Percentiles rank a stretch among this genome's conserved stretches.
Evolutionary conservation across 2,329 filamentous ascomycete genomes (phyloP).

Genomic region (Microsporum audouinii): DNA sequence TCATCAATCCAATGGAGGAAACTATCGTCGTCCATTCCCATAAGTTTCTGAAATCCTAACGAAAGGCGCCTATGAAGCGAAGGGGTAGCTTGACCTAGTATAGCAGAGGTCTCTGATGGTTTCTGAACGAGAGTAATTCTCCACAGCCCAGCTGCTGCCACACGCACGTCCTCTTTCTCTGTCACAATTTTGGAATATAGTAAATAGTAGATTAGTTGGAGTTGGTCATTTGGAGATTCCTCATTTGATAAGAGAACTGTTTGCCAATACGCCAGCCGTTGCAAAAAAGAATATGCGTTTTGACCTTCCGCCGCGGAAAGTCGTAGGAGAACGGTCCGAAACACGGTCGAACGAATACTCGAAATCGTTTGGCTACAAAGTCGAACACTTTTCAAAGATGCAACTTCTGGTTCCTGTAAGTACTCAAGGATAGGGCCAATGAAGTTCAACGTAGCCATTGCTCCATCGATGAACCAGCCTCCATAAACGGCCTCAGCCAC

Average conservation of each 20-base stretch:
- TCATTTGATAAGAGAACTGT: constrained; percentile 73
- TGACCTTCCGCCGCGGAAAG: constrained; percentile 70
- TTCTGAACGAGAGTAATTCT: constrained; percentile 91
- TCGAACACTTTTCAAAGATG: constrained; percentile 73
- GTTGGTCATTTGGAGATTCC: constrained; percentile 65
- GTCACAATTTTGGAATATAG: constrained; percentile 83
- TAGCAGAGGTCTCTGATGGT: constrained; percentile 62
- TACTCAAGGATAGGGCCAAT: constrained; percentile 77
- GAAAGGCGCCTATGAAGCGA: constrained; percentile 60
- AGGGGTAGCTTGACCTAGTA: constrained; percentile 61
- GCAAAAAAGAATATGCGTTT: constrained; percentile 60
- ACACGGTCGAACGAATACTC: constrained; percentile 63
- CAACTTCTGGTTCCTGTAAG: constrained; percentile 71
- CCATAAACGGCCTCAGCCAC: constrained; percentile 86
- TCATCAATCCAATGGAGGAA: constrained; percentile 84
- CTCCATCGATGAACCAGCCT: constrained; percentile 89
- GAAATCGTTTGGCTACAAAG: constrained; percentile 75
- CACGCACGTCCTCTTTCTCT: constrained; percentile 52
- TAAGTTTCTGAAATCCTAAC: constrained; percentile 69
- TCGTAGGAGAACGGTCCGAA: constrained; percentile 66
- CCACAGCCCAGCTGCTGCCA: constrained; percentile 72
- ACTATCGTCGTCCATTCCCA: constrained; percentile 76
- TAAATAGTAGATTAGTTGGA: constrained; percentile 82
- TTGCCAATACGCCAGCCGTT: constrained; percentile 91
- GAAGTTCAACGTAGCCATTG: constrained; percentile 73